Conservation (phyloP, 2,329 filamentous ascomycete genomes). For the Plectosphaerella cucumerina region DNA sequence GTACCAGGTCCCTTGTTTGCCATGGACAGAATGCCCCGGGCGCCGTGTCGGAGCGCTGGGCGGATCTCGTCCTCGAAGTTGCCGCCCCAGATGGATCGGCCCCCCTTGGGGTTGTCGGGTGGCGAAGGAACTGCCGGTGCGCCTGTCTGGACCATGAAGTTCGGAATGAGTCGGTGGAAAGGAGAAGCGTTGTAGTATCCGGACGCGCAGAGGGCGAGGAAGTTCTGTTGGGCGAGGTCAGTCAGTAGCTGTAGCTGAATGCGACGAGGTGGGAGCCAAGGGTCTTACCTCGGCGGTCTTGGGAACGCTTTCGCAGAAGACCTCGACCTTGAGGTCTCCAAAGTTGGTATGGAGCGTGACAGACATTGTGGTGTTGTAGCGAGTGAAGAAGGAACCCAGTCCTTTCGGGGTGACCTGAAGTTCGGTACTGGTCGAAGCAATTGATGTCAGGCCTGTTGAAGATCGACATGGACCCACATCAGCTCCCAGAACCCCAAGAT, state of each 20-base stretch:
- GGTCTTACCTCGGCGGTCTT: constrained; percentile 75
- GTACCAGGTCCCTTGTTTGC: constrained; percentile 72
- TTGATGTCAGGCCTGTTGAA: background rate
- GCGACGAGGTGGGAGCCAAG: background rate
- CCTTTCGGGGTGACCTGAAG: background rate
- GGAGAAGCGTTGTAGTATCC: constrained; percentile 71
- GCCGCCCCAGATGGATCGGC: constrained; percentile 68
- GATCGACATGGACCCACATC: background rate
- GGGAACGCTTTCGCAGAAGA: constrained; percentile 93
- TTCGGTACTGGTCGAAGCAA: background rate
- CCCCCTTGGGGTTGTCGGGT: constrained; percentile 61
- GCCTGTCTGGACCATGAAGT: constrained; percentile 78
- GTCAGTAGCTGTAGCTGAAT: background rate
- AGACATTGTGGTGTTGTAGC: constrained; percentile 42
- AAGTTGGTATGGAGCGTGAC: constrained; percentile 79
- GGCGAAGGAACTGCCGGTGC: constrained; percentile 49
- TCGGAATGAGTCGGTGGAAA: constrained; percentile 75
- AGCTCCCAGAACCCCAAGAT: too few species aligned
- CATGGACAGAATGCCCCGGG: constrained; percentile 70
- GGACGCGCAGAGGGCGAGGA: constrained; percentile 80
- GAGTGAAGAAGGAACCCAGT: too few species aligned
- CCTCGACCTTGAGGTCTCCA: constrained; percentile 89
- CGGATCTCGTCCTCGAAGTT: constrained; percentile 79
- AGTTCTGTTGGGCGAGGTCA: constrained; percentile 65
- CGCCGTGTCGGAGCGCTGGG: constrained; percentile 63